Percentiles rank a stretch among this genome's conserved stretches.
Evolutionary conservation across 2,329 filamentous ascomycete species (phyloP).

Genomic region (Colletotrichum plurivorum): DNA sequence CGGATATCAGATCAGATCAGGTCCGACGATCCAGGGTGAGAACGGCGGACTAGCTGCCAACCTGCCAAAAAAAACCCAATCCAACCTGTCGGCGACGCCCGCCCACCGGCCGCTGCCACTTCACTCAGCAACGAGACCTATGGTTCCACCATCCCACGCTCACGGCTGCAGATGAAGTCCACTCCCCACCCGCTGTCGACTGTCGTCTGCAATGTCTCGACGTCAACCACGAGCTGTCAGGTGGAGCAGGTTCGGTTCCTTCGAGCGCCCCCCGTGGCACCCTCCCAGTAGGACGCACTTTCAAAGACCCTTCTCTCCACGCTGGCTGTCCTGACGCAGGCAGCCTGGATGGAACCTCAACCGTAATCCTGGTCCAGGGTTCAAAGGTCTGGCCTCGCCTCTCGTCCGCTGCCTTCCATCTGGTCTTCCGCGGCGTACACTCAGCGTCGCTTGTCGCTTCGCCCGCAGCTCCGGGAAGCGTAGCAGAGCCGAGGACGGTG

Average conservation of each 20-base stretch:
- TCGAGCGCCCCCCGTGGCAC: constrained; percentile 1
- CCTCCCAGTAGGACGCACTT: constrained; percentile 9
- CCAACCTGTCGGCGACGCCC: constrained; percentile 30
- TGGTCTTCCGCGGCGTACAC: neutral
- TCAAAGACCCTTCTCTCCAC: constrained; percentile 25
- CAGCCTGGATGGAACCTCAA: neutral
- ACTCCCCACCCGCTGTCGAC: constrained; percentile 24
- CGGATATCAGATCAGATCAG: constrained; percentile 34
- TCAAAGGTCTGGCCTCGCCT: constrained; percentile 10
- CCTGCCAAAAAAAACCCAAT: constrained; percentile 15
- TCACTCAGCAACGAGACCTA: neutral
- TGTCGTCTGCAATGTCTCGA: constrained; percentile 10
- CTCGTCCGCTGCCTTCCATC: constrained; percentile 11
- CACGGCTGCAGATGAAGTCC: constrained; percentile 20
- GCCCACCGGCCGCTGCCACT: constrained; percentile 10
- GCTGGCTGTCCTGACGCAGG: constrained; percentile 13
- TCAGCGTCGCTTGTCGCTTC: neutral
- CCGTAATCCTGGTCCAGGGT: constrained; percentile 22
- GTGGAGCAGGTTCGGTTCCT: constrained; percentile 26
- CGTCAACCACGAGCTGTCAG: constrained; percentile 25
- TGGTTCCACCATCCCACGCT: constrained; percentile 33
- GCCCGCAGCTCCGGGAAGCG: neutral
- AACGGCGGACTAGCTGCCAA: constrained; percentile 14
- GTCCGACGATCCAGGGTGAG: constrained; percentile 24
- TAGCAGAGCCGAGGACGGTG: neutral